Evolutionary conservation across 23 red algal species (phyloP).

Genomic region (Gracilariopsis chorda): DNA sequence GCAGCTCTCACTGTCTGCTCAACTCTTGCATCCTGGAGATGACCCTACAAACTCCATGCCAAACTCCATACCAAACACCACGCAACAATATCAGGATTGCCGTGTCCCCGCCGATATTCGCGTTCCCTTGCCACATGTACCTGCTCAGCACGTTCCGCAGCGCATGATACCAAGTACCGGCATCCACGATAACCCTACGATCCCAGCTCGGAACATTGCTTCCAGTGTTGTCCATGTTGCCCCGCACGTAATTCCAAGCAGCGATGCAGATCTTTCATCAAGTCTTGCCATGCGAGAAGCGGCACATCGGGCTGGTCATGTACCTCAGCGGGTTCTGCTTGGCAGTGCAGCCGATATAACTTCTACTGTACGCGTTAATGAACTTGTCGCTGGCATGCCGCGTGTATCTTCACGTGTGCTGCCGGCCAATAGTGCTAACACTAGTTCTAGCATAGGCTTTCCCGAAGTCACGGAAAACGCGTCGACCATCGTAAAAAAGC

Average conservation of each 20-base stretch:
- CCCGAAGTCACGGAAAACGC: background rate
- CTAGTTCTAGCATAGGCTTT: conserved; percentile 29
- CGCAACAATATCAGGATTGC: background rate
- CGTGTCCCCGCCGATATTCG: background rate
- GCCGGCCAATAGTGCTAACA: conserved; percentile 5
- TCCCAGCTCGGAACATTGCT: background rate
- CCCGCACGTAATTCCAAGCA: background rate
- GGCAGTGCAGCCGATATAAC: background rate
- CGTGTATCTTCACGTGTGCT: background rate
- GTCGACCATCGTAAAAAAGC: conserved; percentile 23
- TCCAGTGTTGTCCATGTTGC: background rate
- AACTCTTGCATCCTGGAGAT: background rate
- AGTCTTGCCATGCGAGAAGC: background rate
- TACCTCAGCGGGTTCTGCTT: background rate
- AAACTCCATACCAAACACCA: background rate
- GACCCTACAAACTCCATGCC: background rate
- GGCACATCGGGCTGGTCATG: background rate
- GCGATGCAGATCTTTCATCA: background rate
- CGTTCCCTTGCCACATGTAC: background rate
- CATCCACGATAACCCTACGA: background rate
- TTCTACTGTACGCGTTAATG: conserved; percentile 3
- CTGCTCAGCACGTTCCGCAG: background rate
- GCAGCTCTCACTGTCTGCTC: background rate
- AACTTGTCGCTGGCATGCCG: background rate
- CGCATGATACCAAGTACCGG: background rate